Evolutionary conservation across 192 early-diverging fungal species (phyloP), one percentile per base, ranked within the genome.

Genomic region (Entomortierella chlamydospora): DNA sequence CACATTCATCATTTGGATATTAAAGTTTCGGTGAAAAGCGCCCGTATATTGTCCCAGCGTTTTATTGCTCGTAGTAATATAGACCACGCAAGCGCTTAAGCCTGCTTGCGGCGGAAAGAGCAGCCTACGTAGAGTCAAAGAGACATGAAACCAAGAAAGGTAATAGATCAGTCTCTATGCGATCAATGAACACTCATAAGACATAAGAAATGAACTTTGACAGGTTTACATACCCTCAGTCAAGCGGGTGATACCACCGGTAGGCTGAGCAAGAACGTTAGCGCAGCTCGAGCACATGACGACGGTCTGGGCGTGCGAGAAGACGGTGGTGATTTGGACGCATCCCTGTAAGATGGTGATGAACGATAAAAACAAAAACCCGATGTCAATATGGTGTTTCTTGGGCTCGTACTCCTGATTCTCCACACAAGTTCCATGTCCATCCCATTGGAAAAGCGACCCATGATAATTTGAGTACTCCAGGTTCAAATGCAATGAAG

Each of bases 231-330:
- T 84, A 95, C 94, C 97, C 87, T 95, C 93, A 81, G 95, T 98
- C 83, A 99, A 90, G 68, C 96, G 94, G 81, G 96, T 96, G 85
- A 93, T 93, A 86, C 98, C 98, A 89, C 98, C 98, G 63, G 97
- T 99, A 77, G 98, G 98, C 87, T 98, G 97, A 89, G 95, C 97
- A 80, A 99, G 92, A 70, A 99, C 97, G 79, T 95, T 96, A 73
- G 93, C 90, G 90, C 98, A 99, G 69, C 92, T 91, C 68, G 90
- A 86, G 92, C 98, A 99, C 64, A 97, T 83, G 62, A 99, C 98
- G 59, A 99, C 98, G 73, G 96, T 96, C 87, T 99, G 97, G 83
- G 97, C 96, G 88, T 99, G 97, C 87, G 91, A 93, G 93, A 99
- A 99, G 81, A 99, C 96, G 81, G 96, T 98, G 87, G 96, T 98